Evolutionary conservation across 2,329 filamentous ascomycete species (phyloP).

Genomic region (Calonectria naviculata): DNA sequence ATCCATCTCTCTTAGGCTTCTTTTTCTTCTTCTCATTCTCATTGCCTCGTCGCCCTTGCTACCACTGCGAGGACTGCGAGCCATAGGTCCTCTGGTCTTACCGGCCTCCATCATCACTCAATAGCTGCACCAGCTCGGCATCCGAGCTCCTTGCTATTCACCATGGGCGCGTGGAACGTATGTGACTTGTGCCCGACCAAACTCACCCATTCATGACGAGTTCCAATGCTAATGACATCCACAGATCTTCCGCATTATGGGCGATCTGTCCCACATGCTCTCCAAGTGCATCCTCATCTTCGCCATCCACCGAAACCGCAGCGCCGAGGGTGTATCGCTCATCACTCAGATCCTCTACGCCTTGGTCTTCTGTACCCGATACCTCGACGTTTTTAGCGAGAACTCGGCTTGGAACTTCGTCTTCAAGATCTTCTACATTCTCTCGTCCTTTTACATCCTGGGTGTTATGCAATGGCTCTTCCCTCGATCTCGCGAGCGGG

Average conservation of each 20-base stretch:
- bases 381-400: constrained; percentile 81
- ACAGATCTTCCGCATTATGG: constrained; percentile 79
- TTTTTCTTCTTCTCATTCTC: too few relatives aligned
- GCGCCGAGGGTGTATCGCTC: constrained; percentile 90
- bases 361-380: constrained; percentile 86
- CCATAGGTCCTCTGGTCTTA: constrained; percentile 22
- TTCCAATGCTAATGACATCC: constrained; percentile 18
- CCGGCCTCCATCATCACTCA: constrained; percentile 18
- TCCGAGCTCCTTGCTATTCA: constrained; percentile 36
- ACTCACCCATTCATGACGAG: neutral
- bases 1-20: neutral
- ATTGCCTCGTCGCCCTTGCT: neutral
- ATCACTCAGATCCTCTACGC: constrained; percentile 92
- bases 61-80: neutral
- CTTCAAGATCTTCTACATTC: constrained; percentile 91
- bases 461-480: constrained; percentile 88
- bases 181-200: constrained; percentile 24
- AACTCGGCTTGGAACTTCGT: constrained; percentile 75
- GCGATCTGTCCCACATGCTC: constrained; percentile 84
- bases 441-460: constrained; percentile 87
- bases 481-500: constrained; percentile 87
- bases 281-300: constrained; percentile 93
- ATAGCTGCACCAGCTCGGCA: constrained; percentile 18
- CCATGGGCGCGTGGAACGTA: constrained; percentile 56
- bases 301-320: constrained; percentile 88